Evolutionary conservation across 2,329 filamentous ascomycete genomes (phyloP).

Genomic region (Myriosclerotinia duriaeana): DNA sequence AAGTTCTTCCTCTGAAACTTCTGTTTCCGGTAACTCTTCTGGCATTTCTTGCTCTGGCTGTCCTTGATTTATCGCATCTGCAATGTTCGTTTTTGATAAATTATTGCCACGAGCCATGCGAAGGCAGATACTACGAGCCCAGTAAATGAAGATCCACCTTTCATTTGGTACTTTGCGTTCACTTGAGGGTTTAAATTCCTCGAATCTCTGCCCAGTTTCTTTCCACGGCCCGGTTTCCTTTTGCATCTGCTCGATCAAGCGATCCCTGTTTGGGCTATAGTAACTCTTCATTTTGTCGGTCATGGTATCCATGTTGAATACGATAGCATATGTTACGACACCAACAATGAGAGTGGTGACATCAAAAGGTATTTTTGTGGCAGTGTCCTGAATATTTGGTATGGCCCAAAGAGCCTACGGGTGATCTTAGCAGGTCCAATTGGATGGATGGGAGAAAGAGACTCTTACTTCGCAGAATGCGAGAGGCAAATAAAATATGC

Average conservation of each 20-base stretch:
- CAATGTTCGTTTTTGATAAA: too few species aligned
- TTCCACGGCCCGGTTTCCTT: conserved; percentile 8
- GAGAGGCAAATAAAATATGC: conserved; percentile 43
- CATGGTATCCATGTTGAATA: conserved; percentile 14
- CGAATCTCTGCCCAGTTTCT: not conserved
- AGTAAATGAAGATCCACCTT: conserved; percentile 13
- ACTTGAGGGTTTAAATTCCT: not conserved
- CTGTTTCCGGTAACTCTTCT: too few species aligned
- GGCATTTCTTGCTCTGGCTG: not conserved
- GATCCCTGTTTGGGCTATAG: conserved; percentile 1
- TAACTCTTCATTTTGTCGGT: not conserved
- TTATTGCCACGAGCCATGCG: too few species aligned
- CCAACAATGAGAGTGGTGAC: conserved; percentile 12
- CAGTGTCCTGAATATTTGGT: not conserved
- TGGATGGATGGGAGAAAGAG: too few species aligned
- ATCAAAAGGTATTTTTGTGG: conserved; percentile 15
- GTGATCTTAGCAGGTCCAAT: not conserved
- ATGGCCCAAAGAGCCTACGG: not conserved
- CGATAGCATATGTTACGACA: conserved; percentile 9
- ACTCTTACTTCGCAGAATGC: conserved; percentile 36
- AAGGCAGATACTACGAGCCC: not conserved
- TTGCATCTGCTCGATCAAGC: conserved; percentile 19
- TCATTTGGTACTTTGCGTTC: conserved; percentile 8
- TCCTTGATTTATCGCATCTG: not conserved
- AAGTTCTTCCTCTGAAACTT: too few species aligned